A percentile compares a stretch with the other conserved stretches of the same genome.
Conservation (phyloP, 139 green algal species). For the Closterium sp. region DNA sequence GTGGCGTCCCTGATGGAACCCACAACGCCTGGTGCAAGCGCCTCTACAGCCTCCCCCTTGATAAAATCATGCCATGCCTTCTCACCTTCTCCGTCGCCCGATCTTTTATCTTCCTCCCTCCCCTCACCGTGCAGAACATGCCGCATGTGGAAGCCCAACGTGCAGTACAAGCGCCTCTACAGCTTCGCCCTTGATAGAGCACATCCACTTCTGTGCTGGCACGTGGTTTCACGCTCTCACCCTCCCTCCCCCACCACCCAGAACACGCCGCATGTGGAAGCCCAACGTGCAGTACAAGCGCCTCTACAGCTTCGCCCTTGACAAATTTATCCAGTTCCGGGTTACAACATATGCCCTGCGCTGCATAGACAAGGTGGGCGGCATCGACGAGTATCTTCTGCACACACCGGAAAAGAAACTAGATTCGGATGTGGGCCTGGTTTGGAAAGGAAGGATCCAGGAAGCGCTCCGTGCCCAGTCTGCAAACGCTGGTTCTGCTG, state of each 20-base stretch:
- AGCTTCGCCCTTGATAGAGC: background rate
- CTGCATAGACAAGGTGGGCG: conserved; percentile 79
- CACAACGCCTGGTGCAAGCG: conserved; percentile 74
- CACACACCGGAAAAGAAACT: conserved; percentile 69
- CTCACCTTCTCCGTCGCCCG: conserved; percentile 29
- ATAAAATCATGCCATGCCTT: conserved; percentile 60
- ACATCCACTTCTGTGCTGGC: background rate
- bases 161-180: conserved; percentile 1
- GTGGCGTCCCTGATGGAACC: background rate
- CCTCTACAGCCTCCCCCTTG: conserved; percentile 73
- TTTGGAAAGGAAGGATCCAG: conserved; percentile 24
- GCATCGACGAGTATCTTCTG: conserved; percentile 81
- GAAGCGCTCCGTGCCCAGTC: background rate
- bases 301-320: conserved; percentile 73
- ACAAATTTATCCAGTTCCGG: conserved; percentile 62
- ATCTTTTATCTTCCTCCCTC: no score
- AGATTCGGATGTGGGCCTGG: conserved; percentile 35
- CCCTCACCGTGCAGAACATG: conserved; percentile 59
- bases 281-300: conserved; percentile 76
- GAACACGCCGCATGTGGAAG: conserved; percentile 68
- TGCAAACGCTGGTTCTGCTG: background rate
- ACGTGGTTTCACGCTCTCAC: background rate
- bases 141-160: conserved; percentile 74
- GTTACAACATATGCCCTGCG: conserved; percentile 77
- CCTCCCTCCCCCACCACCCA: conserved; percentile 38